Conservation (phyloP, 768 basidiomycete genomes). For the Pleurotus djamor region DNA sequence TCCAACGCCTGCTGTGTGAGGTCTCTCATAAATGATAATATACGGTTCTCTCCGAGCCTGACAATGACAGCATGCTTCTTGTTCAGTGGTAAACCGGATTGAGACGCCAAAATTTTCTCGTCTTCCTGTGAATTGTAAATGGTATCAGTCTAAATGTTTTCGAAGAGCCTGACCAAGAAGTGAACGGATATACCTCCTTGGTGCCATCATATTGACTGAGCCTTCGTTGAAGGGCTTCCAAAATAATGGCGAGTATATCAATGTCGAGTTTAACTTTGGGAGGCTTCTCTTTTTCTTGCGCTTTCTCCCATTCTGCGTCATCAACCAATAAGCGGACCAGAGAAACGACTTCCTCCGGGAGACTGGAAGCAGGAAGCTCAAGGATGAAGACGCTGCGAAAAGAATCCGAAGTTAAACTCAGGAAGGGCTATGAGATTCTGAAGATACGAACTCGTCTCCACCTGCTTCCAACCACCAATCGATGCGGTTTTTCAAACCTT, state of each 20-base stretch:
- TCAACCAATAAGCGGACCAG: constrained; percentile 64
- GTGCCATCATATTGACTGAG: constrained; percentile 55
- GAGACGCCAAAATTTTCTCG: constrained; percentile 40
- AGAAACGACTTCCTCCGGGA: constrained; percentile 59
- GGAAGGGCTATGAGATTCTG: not conserved
- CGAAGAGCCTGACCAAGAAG: not conserved
- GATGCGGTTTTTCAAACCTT: constrained; percentile 53
- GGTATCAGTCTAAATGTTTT: not conserved
- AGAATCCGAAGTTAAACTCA: not conserved
- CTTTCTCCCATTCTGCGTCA: constrained; percentile 56
- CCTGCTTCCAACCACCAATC: constrained; percentile 95
- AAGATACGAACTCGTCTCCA: constrained; percentile 74
- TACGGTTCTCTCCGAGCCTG: constrained; percentile 77
- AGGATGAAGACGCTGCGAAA: constrained; percentile 50
- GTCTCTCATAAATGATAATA: constrained; percentile 37
- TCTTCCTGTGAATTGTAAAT: constrained; percentile 32
- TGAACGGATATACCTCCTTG: constrained; percentile 42
- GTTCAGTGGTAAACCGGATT: constrained; percentile 33
- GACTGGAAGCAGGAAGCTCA: constrained; percentile 40
- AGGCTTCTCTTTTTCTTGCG: constrained; percentile 59
- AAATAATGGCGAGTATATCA: constrained; percentile 42
- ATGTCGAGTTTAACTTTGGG: constrained; percentile 69
- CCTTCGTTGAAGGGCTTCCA: constrained; percentile 47
- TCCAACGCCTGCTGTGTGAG: constrained; percentile 14
- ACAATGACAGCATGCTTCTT: constrained; percentile 67